Evolutionary conservation across 768 basidiomycete genomes (phyloP).

Genomic region (Tulasnella sp.): DNA sequence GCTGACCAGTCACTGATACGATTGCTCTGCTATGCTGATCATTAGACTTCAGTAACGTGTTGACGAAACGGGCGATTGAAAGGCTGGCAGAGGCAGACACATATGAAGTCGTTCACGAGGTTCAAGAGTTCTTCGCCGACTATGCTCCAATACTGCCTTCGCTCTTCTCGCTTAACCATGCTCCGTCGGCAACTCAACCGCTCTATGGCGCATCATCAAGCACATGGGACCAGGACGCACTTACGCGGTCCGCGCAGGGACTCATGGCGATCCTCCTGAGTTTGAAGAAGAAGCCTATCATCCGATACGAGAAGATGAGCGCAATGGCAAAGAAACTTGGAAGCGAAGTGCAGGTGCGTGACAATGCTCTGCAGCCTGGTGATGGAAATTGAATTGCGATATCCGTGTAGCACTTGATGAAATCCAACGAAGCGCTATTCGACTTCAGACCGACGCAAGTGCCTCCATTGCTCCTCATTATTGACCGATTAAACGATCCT

Average conservation of each 20-base stretch:
- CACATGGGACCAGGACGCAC: conserved; percentile 60
- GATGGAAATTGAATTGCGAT: not conserved
- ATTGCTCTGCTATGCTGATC: not conserved
- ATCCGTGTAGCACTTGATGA: conserved; percentile 55
- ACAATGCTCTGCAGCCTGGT: not conserved
- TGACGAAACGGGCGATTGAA: conserved; percentile 85
- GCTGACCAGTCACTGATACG: not conserved
- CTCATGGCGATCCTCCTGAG: conserved; percentile 81
- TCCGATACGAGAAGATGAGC: conserved; percentile 91
- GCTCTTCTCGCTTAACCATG: conserved; percentile 77
- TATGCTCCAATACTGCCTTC: conserved; percentile 79
- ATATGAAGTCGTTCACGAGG: conserved; percentile 91
- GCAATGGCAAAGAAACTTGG: conserved; percentile 85
- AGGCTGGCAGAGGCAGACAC: conserved; percentile 89
- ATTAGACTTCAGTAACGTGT: conserved; percentile 96
- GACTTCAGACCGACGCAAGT: conserved; percentile 86
- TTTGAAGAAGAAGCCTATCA: conserved; percentile 89
- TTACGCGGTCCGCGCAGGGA: conserved; percentile 69
- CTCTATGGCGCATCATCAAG: conserved; percentile 63
- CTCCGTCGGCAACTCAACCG: conserved; percentile 48
- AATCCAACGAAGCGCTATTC: conserved; percentile 71
- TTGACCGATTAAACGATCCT: conserved; percentile 94
- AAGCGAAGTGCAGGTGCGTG: conserved; percentile 69
- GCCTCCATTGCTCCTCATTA: conserved; percentile 77
- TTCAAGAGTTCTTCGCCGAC: conserved; percentile 99